Evolutionary conservation across 2,329 filamentous ascomycete species (phyloP).

Genomic region (Pestalotiopsis sp.): DNA sequence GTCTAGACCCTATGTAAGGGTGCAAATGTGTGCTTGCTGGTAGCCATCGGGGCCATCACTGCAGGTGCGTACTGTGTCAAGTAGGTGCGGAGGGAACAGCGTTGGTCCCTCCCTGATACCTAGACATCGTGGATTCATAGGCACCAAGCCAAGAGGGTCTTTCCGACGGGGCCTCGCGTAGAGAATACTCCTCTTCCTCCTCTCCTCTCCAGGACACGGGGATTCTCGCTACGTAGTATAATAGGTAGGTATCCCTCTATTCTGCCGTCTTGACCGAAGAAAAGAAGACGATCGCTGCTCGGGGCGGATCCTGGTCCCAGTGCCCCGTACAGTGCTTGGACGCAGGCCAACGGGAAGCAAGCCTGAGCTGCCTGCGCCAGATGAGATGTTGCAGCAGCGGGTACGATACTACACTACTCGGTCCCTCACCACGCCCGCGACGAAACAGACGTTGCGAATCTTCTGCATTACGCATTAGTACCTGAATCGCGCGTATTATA

Average conservation of each 20-base stretch:
- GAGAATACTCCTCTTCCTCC: too few species aligned
- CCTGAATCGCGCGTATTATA: slow-evolving; percentile 2
- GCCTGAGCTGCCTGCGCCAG: neutral
- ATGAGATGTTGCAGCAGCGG: neutral
- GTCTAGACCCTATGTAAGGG: neutral
- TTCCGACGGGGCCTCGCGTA: too few species aligned
- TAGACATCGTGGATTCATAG: too few species aligned
- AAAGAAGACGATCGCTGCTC: slow-evolving; percentile 4
- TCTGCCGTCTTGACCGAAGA: too few species aligned
- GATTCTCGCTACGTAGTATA: too few species aligned
- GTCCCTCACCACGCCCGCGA: neutral
- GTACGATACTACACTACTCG: neutral
- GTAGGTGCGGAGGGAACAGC: neutral
- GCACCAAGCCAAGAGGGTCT: too few species aligned
- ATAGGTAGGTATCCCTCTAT: too few species aligned
- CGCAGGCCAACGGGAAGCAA: neutral
- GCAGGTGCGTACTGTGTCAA: neutral
- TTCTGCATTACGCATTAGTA: slow-evolving; percentile 11
- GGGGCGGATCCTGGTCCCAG: neutral
- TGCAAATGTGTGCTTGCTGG: too few species aligned
- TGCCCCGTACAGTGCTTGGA: slow-evolving; percentile 5
- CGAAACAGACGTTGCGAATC: neutral
- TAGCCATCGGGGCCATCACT: neutral
- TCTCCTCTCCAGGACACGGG: too few species aligned
- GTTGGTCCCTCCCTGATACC: too few species aligned